Evolutionary conservation across 2,329 filamentous ascomycete species (phyloP), one percentile per base, ranked within the genome.

Genomic region (Lithohypha guttulata): DNA sequence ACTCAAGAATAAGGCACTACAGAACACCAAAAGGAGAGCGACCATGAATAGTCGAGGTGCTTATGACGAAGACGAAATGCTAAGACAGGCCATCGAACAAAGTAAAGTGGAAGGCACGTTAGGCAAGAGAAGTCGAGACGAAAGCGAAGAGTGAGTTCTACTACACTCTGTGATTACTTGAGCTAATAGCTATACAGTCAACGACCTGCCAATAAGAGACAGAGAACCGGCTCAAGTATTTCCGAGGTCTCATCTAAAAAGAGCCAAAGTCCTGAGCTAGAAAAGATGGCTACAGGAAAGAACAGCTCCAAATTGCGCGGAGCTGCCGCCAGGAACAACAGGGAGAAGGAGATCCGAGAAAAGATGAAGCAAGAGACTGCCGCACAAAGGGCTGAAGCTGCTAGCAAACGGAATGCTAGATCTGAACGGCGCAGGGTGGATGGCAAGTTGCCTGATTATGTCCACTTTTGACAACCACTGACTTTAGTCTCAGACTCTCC

Each of bases 11-110:
- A 28, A 66, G 70, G 30, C 60, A 62, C 29, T 71, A 76, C 39
- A 71, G 22, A 43, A 75, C 37, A 77, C 80, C 25, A 96, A 95
- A 59, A 77, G 91, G 43, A 76, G 91, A 19, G 94, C 86, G 14
- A 98, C 91, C 5, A 95, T 96, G 85, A 94, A 96, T 56, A 98
- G 91, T 58, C 78, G 89, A 46, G 87, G 89, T 28, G 89, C 86
- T 15, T 96, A 96, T 53, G 87, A 96, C 49, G 91, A 98, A 61
- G 87, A 93, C 52, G 85, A 93, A 58, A 79, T 87, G 53, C 61
- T 98, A 26, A 77, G 86, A 39, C 77, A 83, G 50, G 91, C 89
- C 20, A 86, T 98, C 51, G 89, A 96, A 59, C 87, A 93, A 45
- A 98, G 91, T 66, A 95, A 87, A 62, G 69, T 70, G 37, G 66